Conservation (phyloP, 768 basidiomycete genomes). For the Solioccasus polychromus region DNA sequence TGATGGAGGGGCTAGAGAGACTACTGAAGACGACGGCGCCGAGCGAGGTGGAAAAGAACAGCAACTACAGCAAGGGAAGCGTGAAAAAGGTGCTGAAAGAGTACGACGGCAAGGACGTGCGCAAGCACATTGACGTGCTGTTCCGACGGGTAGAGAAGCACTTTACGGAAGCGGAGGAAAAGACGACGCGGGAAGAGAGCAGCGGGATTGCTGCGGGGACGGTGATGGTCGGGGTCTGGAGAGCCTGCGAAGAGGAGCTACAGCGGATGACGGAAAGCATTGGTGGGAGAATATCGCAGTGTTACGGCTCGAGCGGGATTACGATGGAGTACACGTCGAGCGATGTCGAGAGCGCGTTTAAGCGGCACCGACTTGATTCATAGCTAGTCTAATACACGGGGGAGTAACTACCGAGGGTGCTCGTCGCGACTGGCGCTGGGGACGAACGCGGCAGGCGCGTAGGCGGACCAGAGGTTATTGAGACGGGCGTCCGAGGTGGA, state of each 20-base stretch:
- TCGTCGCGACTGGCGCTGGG: too few relatives aligned
- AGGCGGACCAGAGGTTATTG: constrained; percentile 40
- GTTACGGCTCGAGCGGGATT: constrained; percentile 74
- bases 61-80: constrained; percentile 68
- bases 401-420: too few relatives aligned
- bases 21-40: constrained; percentile 77
- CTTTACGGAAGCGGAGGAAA: constrained; percentile 80
- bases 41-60: constrained; percentile 70
- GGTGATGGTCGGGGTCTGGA: constrained; percentile 85
- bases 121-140: constrained; percentile 82
- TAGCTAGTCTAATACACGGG: constrained; percentile 17
- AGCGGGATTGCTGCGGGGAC: constrained; percentile 58
- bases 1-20: constrained; percentile 91
- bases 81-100: constrained; percentile 88
- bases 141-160: constrained; percentile 95
- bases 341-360: constrained; percentile 81
- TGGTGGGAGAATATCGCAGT: constrained; percentile 64
- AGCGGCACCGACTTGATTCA: constrained; percentile 48
- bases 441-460: constrained; percentile 35
- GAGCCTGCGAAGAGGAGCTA: constrained; percentile 83
- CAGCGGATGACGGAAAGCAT: constrained; percentile 70
- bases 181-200: constrained; percentile 49
- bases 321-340: constrained; percentile 67
- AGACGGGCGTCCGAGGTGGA: constrained; percentile 30
- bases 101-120: constrained; percentile 82